Conservation (phyloP, 1,284 basidiomycete species). For the Cryptococcus floricola region DNA sequence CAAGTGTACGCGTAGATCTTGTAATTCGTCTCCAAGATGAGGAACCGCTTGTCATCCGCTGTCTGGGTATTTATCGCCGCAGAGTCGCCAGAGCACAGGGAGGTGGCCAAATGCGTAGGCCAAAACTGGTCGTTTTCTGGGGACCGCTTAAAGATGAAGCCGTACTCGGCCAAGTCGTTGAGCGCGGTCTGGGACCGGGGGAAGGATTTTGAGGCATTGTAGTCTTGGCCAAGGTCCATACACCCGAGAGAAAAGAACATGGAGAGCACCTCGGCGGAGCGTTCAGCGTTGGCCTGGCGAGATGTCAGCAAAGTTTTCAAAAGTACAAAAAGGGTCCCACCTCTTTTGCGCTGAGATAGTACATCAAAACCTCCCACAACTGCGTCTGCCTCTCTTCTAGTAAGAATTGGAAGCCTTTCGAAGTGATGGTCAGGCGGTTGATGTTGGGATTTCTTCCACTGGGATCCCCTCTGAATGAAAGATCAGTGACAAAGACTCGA, state of each 20-base stretch:
- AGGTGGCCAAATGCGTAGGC: slow-evolving; percentile 94
- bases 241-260: slow-evolving; percentile 95
- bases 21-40: slow-evolving; percentile 98
- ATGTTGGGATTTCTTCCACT: slow-evolving; percentile 25
- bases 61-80: slow-evolving; percentile 59
- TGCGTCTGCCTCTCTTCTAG: slow-evolving; percentile 95
- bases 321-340: slow-evolving; percentile 17
- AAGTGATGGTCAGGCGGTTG: slow-evolving; percentile 74
- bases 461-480: neutral
- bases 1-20: slow-evolving; percentile 97
- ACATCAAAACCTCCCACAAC: slow-evolving; percentile 91
- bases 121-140: slow-evolving; percentile 66
- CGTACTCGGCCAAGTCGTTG: slow-evolving; percentile 89
- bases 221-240: slow-evolving; percentile 90
- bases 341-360: slow-evolving; percentile 57
- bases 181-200: slow-evolving; percentile 81
- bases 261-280: slow-evolving; percentile 87
- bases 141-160: slow-evolving; percentile 78
- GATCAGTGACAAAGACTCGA: slow-evolving; percentile 16
- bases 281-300: slow-evolving; percentile 72
- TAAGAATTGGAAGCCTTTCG: slow-evolving; percentile 93
- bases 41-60: slow-evolving; percentile 69
- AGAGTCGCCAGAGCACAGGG: slow-evolving; percentile 59
- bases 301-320: slow-evolving; percentile 11
- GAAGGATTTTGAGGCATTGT: slow-evolving; percentile 77